Conservation (phyloP, 768 basidiomycete species). For the Podaxis sp. region DNA sequence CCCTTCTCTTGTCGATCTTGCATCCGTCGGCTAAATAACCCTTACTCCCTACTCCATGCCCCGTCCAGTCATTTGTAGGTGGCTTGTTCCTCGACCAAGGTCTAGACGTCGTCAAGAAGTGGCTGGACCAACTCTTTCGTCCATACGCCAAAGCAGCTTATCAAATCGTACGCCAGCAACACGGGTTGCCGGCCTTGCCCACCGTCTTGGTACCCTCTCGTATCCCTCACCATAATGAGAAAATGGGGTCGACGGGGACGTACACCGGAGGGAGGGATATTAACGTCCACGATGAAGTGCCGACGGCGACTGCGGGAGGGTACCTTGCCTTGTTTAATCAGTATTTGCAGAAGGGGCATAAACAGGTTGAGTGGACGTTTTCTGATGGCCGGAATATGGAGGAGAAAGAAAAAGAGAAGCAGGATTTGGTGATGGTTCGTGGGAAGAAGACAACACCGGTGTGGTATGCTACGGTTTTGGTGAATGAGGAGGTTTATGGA, state of each 20-base stretch:
- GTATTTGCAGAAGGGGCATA: conserved; percentile 57
- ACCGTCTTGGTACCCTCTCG: conserved; percentile 7
- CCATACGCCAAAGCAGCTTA: conserved; percentile 69
- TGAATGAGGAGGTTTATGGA: conserved; percentile 61
- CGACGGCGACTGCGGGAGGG: conserved; percentile 41
- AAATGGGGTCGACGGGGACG: not conserved
- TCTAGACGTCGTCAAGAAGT: conserved; percentile 49
- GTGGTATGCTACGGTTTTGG: conserved; percentile 67
- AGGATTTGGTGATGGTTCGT: conserved; percentile 27
- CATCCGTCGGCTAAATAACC: conserved; percentile 1
- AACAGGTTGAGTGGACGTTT: conserved; percentile 71
- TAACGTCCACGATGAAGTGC: conserved; percentile 2
- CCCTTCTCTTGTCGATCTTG: conserved; percentile 2
- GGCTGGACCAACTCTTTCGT: conserved; percentile 62
- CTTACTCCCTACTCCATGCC: not conserved
- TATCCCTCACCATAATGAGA: conserved; percentile 7
- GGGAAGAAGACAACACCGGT: conserved; percentile 70
- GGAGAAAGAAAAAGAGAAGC: conserved; percentile 21
- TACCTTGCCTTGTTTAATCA: conserved; percentile 84
- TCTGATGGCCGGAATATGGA: conserved; percentile 33
- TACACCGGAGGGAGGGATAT: not conserved
- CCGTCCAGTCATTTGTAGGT: conserved; percentile 71
- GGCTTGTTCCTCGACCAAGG: conserved; percentile 75
- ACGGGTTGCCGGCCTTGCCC: conserved; percentile 57
- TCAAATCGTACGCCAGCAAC: conserved; percentile 58